A percentile compares a stretch with the other conserved stretches of the same genome.
Conservation (phyloP, 2,329 filamentous ascomycete species). For the Penicillium sp. region DNA sequence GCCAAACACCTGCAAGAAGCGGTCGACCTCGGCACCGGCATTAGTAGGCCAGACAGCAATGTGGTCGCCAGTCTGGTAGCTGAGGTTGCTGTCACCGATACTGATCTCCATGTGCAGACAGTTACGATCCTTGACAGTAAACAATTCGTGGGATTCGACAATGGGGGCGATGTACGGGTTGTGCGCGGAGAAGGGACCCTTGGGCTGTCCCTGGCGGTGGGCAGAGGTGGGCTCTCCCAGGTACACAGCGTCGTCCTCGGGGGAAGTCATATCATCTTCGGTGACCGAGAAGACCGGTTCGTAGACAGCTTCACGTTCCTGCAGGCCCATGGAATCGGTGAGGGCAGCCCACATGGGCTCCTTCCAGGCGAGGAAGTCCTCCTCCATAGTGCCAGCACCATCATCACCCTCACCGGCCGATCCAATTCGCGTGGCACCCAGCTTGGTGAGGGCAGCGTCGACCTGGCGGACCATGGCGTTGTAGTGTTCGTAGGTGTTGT, state of each 20-base stretch:
- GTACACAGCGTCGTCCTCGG: constrained; percentile 81
- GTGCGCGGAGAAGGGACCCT: constrained; percentile 92
- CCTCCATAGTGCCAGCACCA: constrained; percentile 98
- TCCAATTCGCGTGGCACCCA: constrained; percentile 84
- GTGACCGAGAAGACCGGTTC: constrained; percentile 87
- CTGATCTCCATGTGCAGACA: constrained; percentile 97
- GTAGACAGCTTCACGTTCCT: constrained; percentile 95
- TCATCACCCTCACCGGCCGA: constrained; percentile 94
- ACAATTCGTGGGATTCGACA: constrained; percentile 85
- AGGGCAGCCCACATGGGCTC: constrained; percentile 97
- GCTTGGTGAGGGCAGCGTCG: constrained; percentile 75
- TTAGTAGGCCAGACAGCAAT: constrained; percentile 98
- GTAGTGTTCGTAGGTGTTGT: constrained; percentile 99
- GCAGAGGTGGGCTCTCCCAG: constrained; percentile 95
- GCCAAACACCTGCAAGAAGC: constrained; percentile 79
- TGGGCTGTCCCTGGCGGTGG: constrained; percentile 82
- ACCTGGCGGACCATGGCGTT: constrained; percentile 97
- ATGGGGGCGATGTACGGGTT: constrained; percentile 97
- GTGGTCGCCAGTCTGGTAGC: constrained; percentile 96
- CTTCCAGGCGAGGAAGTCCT: constrained; percentile 99
- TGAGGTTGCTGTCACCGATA: constrained; percentile 83
- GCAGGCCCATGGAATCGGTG: constrained; percentile 78
- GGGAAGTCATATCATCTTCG: constrained; percentile 73
- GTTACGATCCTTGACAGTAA: constrained; percentile 86
- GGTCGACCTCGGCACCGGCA: constrained; percentile 86